Percentiles rank a stretch among this genome's conserved stretches.
Evolutionary conservation across 805 yeast genomes (phyloP).

Genomic region (Candida glaebosa): DNA sequence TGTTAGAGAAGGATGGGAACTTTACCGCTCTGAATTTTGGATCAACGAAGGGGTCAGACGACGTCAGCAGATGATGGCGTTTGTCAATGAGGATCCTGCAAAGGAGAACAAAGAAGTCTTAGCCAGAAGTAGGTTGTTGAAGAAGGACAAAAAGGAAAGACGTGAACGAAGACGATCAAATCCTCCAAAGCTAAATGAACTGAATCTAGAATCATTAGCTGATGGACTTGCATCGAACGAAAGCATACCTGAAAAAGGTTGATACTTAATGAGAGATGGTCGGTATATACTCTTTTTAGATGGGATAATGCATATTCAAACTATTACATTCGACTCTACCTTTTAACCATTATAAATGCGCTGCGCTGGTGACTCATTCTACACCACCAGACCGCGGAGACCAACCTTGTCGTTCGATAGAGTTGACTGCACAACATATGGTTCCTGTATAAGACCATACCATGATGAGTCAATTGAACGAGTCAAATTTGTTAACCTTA

Average conservation of each 20-base stretch:
- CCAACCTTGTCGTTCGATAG: too few species aligned
- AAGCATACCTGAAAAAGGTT: background rate
- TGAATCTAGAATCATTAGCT: background rate
- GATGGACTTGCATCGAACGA: background rate
- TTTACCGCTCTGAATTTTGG: conserved; percentile 93
- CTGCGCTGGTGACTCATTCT: too few species aligned
- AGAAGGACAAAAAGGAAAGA: conserved; percentile 38
- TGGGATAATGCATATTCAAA: background rate
- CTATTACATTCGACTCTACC: background rate
- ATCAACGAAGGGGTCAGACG: conserved; percentile 72
- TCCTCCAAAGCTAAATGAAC: background rate
- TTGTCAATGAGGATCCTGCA: conserved; percentile 14
- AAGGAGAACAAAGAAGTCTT: conserved; percentile 7
- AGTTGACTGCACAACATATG: background rate
- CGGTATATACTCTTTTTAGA: too few species aligned
- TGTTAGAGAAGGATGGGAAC: conserved; percentile 90
- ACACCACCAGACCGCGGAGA: too few species aligned
- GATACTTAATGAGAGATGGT: too few species aligned
- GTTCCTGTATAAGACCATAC: background rate
- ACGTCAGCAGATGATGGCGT: conserved; percentile 32
- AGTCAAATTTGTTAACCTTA: background rate
- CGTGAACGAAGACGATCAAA: conserved; percentile 32
- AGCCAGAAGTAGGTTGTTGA: conserved; percentile 26
- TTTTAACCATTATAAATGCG: background rate
- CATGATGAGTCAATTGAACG: background rate